phyloP scores from a whole-genome alignment of 2,329 filamentous ascomycete genomes.

The Penicillium italicum region DNA sequence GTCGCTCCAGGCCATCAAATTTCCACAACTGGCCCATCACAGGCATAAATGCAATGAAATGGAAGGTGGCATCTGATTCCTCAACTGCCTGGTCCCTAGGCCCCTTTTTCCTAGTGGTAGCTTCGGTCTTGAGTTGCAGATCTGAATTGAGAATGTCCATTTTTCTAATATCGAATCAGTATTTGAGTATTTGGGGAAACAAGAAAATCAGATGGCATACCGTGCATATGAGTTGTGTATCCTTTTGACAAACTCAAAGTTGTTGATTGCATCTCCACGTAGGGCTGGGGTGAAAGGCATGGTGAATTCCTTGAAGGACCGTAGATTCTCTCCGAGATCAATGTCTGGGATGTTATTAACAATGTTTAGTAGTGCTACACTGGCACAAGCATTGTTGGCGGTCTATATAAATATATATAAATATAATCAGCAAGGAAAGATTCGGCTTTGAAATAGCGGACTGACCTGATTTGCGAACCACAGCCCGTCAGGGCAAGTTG shows the following conservation, averaged over 20 bases:
- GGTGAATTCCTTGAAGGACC: conserved; percentile 70
- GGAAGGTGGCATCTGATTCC: conserved; percentile 64
- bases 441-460: background rate
- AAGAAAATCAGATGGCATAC: conserved; percentile 37
- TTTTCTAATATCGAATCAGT: conserved; percentile 49
- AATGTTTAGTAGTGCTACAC: conserved; percentile 89
- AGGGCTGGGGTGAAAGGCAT: conserved; percentile 64
- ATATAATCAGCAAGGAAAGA: background rate
- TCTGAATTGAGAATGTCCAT: conserved; percentile 74
- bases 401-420: conserved; percentile 61
- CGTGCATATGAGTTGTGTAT: conserved; percentile 86
- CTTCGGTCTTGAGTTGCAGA: conserved; percentile 54
- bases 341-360: conserved; percentile 74
- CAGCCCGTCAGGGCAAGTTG: conserved; percentile 59
- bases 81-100: conserved; percentile 43
- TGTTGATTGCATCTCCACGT: conserved; percentile 71
- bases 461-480: conserved; percentile 93
- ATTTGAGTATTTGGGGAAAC: background rate
- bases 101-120: conserved; percentile 38
- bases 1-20: conserved; percentile 75
- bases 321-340: conserved; percentile 66
- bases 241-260: conserved; percentile 70
- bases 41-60: conserved; percentile 88
- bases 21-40: conserved; percentile 75
- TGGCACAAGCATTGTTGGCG: conserved; percentile 80